Evolutionary conservation across 2,329 filamentous ascomycete species (phyloP).

Genomic region (Paraconiothyrium sp.): DNA sequence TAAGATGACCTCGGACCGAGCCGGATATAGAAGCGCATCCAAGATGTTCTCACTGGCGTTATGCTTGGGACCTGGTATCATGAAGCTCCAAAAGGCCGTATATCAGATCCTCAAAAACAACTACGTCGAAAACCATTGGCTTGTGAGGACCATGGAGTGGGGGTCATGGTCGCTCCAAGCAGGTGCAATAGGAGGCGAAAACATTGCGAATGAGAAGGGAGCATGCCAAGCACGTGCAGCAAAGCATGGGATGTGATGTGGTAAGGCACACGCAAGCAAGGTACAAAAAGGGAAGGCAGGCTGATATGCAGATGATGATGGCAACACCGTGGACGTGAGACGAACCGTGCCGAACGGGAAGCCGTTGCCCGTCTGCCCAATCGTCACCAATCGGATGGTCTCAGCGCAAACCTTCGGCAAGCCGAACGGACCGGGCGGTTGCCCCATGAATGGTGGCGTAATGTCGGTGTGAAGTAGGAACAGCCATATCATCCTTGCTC

Average conservation of each 20-base stretch:
- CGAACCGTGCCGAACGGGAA: conserved; percentile 12
- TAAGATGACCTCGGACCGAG: not conserved
- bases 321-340: not conserved
- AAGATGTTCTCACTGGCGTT: not conserved
- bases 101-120: not conserved
- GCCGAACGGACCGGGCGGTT: conserved; percentile 9
- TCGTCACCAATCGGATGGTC: conserved; percentile 1
- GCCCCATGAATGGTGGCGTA: conserved; percentile 14
- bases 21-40: not conserved
- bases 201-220: conserved; percentile 1
- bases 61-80: not conserved
- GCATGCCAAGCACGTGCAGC: not conserved
- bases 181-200: not conserved
- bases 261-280: conserved; percentile 2
- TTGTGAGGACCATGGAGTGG: not conserved
- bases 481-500: not conserved
- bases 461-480: conserved; percentile 14
- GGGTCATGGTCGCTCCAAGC: not conserved
- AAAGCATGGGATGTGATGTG: not conserved
- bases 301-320: not conserved
- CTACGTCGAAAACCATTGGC: not conserved
- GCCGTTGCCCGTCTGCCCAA: conserved; percentile 11
- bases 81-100: not conserved
- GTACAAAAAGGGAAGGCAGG: conserved; percentile 9
- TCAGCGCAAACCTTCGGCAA: conserved; percentile 12